phyloP scores from a whole-genome alignment of 108 stramenopile species.

The Nannochloropsis salina region DNA sequence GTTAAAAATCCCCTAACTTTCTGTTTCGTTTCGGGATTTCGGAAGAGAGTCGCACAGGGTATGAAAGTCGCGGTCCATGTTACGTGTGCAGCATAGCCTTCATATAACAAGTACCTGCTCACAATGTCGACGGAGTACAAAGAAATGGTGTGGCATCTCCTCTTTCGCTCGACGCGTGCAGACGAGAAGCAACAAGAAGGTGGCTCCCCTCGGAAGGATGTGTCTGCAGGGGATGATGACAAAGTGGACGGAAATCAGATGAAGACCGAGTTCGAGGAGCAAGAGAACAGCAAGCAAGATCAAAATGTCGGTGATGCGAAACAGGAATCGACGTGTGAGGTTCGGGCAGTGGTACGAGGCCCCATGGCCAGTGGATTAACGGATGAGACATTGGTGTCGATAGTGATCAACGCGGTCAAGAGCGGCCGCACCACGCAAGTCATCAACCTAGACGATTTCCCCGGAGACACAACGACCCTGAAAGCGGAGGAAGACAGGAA shows the following conservation, averaged over 20 bases:
- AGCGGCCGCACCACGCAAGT: slow-evolving; percentile 2
- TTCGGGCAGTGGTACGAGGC: background rate
- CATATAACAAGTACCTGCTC: no score
- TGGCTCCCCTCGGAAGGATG: background rate
- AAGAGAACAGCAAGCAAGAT: background rate
- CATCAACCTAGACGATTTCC: background rate
- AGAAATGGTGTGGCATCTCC: background rate
- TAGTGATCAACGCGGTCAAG: background rate
- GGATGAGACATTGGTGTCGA: background rate
- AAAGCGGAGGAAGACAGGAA: no score
- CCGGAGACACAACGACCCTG: no score
- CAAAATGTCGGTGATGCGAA: background rate
- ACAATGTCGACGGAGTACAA: background rate
- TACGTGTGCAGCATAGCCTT: no score
- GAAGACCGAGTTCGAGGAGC: background rate
- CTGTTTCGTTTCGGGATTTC: no score
- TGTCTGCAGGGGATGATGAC: background rate
- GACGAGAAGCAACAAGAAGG: background rate
- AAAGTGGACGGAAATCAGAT: background rate
- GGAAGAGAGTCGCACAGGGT: no score
- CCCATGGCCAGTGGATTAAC: background rate
- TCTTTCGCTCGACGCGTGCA: background rate
- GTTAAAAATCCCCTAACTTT: no score
- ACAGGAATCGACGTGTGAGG: background rate
- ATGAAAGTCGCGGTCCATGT: no score